A percentile compares a stretch with the other conserved stretches of the same genome.
Evolutionary conservation across 2,329 filamentous ascomycete genomes (phyloP).

Genomic region (Pseudopyricularia javanii): DNA sequence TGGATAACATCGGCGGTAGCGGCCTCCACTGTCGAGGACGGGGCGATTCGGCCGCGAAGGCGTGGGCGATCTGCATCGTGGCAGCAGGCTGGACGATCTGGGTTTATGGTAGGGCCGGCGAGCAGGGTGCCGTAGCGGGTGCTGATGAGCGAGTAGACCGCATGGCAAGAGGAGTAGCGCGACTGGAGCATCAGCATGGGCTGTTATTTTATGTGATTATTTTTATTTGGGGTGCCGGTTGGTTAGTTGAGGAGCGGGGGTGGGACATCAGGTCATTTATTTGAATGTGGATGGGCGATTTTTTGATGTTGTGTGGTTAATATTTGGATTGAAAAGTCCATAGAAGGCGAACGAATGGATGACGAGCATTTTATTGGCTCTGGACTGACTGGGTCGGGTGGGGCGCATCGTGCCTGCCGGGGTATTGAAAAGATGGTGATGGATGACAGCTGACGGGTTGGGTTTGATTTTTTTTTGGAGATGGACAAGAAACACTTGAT

Average conservation of each 20-base stretch:
- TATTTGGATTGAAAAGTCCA: too few relatives aligned
- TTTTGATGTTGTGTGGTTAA: neutral
- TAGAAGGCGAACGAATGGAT: too few relatives aligned
- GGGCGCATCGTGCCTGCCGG: too few relatives aligned
- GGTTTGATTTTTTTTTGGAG: too few relatives aligned
- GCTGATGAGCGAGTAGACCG: conserved; percentile 8
- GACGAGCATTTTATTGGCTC: too few relatives aligned
- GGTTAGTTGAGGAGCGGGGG: neutral
- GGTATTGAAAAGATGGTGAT: too few relatives aligned
- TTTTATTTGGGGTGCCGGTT: neutral
- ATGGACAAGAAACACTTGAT: too few relatives aligned
- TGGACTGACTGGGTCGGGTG: too few relatives aligned
- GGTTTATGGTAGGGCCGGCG: neutral
- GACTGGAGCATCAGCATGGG: conserved; percentile 2
- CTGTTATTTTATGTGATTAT: neutral
- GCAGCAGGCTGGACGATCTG: neutral
- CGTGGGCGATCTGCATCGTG: neutral
- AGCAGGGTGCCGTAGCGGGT: neutral
- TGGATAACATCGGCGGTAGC: too few relatives aligned
- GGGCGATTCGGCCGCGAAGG: too few relatives aligned
- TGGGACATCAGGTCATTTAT: neutral
- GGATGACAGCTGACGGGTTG: too few relatives aligned
- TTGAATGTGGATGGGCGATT: neutral
- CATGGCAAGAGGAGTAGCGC: neutral
- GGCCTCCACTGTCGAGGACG: too few relatives aligned